Percentiles rank a stretch among this genome's conserved stretches.
Conservation (phyloP, 495 filamentous ascomycete species). For the Xylaria palmicola region DNA sequence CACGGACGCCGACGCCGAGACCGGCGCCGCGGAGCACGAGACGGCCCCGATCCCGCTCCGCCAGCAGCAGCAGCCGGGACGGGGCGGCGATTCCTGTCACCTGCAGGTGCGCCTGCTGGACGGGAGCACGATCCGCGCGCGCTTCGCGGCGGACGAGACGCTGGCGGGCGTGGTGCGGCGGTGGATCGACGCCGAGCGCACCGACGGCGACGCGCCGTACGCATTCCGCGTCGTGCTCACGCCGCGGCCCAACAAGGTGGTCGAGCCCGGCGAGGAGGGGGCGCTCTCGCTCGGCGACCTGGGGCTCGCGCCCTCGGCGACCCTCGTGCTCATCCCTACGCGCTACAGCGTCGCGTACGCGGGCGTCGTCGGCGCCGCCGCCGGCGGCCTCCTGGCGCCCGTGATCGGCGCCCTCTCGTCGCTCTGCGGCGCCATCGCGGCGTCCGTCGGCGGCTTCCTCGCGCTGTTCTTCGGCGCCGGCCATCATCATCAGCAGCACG, state of each 20-base stretch:
- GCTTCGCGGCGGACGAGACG: constrained; percentile 63
- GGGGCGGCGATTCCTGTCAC: constrained; percentile 49
- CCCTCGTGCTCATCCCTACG: constrained; percentile 76
- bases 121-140: constrained; percentile 70
- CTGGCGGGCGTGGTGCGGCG: constrained; percentile 67
- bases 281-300: constrained; percentile 67
- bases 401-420: constrained; percentile 54
- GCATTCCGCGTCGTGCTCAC: constrained; percentile 82
- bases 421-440: constrained; percentile 48
- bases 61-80: constrained; percentile 8
- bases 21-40: not conserved
- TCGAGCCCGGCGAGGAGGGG: constrained; percentile 72
- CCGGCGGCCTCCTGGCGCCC: constrained; percentile 32
- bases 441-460: constrained; percentile 27
- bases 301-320: constrained; percentile 73
- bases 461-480: constrained; percentile 33
- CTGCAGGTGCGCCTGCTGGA: constrained; percentile 85
- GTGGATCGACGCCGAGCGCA: constrained; percentile 65
- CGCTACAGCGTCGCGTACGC: constrained; percentile 63
- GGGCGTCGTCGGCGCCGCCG: constrained; percentile 5
- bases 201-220: constrained; percentile 56
- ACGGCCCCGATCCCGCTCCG: constrained; percentile 9
- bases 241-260: constrained; percentile 69
- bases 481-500: constrained; percentile 21
- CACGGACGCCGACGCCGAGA: not conserved